Percentiles rank a stretch among this genome's conserved stretches.
These are phyloP conservation scores for Nymphaea thermarum DNA, from an alignment of 164 flowering plant species.

Conservation along the genomic window DNA sequence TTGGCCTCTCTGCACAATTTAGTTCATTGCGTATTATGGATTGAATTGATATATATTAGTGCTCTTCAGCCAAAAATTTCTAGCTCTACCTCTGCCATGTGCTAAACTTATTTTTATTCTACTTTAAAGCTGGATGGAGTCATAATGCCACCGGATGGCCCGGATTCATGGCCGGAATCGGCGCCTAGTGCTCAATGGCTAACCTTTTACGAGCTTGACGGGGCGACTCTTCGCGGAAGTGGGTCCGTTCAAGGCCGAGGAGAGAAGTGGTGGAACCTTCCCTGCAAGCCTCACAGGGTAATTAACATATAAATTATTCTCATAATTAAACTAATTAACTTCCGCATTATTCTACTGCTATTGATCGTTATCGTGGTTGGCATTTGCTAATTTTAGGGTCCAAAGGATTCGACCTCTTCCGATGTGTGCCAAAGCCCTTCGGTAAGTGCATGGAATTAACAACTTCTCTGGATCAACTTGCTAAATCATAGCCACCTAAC, in stretches of 20 bases:
- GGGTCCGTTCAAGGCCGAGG: slow-evolving; percentile 83
- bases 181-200: slow-evolving; percentile 58
- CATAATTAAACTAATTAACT: no score
- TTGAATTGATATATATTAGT: not conserved
- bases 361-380: no score
- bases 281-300: slow-evolving; percentile 20
- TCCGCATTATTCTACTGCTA: no score
- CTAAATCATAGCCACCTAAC: no score
- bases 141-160: slow-evolving; percentile 61
- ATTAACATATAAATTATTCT: no score
- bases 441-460: no score
- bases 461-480: no score
- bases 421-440: not conserved
- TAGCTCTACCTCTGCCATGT: not conserved
- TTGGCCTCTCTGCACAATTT: not conserved
- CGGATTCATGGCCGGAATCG: slow-evolving; percentile 45
- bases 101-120: no score
- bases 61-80: not conserved
- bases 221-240: slow-evolving; percentile 59
- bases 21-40: no score
- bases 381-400: no score
- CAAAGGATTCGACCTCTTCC: no score
- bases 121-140: slow-evolving; percentile 73
- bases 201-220: slow-evolving; percentile 63
- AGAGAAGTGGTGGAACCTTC: slow-evolving; percentile 82